phyloP scores from a whole-genome alignment of 352 stramenopile genomes.

The Phytopythium litorale region DNA sequence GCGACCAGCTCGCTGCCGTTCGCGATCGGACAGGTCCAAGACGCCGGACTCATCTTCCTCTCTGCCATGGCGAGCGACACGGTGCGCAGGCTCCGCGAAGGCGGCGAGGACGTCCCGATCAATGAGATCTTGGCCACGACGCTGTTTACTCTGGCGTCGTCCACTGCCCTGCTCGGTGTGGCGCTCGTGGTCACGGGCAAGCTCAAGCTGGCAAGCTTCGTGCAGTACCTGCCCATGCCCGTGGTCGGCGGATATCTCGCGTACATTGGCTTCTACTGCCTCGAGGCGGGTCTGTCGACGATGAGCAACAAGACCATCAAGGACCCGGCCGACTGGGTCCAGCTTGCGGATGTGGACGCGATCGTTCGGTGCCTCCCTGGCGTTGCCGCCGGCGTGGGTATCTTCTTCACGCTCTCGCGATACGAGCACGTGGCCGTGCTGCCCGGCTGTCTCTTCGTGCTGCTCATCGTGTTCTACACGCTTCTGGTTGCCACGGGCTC shows the following conservation, averaged over 20 bases:
- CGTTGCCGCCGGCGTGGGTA: slow-evolving; percentile 69
- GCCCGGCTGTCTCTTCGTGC: slow-evolving; percentile 85
- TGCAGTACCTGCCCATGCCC: slow-evolving; percentile 96
- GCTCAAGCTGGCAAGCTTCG: slow-evolving; percentile 93
- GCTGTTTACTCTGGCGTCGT: slow-evolving; percentile 91
- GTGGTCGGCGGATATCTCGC: slow-evolving; percentile 98
- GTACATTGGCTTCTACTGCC: slow-evolving; percentile 94
- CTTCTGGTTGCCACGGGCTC: slow-evolving; percentile 71
- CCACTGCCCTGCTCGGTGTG: slow-evolving; percentile 90
- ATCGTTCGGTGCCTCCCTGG: slow-evolving; percentile 87
- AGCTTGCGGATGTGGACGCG: slow-evolving; percentile 69
- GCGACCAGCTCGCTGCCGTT: slow-evolving; percentile 93
- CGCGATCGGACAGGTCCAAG: slow-evolving; percentile 97
- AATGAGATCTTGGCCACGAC: slow-evolving; percentile 90
- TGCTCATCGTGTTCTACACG: slow-evolving; percentile 80
- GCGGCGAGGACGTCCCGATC: slow-evolving; percentile 65
- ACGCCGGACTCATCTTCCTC: slow-evolving; percentile 99
- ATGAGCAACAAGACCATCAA: slow-evolving; percentile 92
- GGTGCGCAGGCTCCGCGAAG: slow-evolving; percentile 66
- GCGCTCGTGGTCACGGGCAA: slow-evolving; percentile 94
- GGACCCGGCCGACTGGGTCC: slow-evolving; percentile 77
- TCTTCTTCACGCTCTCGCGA: slow-evolving; percentile 84
- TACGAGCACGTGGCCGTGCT: slow-evolving; percentile 84
- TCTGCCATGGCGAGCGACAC: slow-evolving; percentile 93
- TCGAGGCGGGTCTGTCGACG: slow-evolving; percentile 79